These are phyloP conservation scores for Hemerocallis citrina DNA, from an alignment of 106 monocot genomes.

Conservation along the genomic window DNA sequence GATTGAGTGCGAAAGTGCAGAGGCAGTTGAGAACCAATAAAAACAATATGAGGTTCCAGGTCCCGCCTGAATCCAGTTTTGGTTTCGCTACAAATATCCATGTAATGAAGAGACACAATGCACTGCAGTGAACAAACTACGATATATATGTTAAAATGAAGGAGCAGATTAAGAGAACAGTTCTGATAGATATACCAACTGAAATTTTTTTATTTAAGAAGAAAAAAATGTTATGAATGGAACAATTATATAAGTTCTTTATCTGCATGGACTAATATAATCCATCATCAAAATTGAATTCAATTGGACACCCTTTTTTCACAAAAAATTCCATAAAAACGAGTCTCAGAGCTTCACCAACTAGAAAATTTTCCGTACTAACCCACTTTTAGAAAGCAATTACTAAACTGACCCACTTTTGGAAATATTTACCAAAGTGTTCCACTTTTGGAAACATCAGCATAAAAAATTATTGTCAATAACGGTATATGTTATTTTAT, in stretches of 20 bases:
- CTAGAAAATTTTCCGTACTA: no score
- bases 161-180: no score
- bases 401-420: no score
- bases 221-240: no score
- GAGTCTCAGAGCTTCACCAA: slow-evolving; percentile 88
- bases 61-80: slow-evolving; percentile 70
- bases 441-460: no score
- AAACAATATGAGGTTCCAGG: slow-evolving; percentile 72
- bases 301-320: slow-evolving; percentile 77
- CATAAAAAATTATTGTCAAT: no score
- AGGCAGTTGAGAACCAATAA: slow-evolving; percentile 72
- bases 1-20: slow-evolving; percentile 90
- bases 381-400: no score
- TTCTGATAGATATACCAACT: no score
- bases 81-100: slow-evolving; percentile 93
- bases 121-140: slow-evolving; percentile 51
- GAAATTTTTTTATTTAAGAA: no score
- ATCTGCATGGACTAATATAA: slow-evolving; percentile 99
- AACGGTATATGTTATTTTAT: no score
- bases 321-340: slow-evolving; percentile 94
- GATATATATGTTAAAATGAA: background rate
- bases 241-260: background rate
- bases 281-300: slow-evolving; percentile 93
- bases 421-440: no score
- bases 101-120: slow-evolving; percentile 80